phyloP scores from a whole-genome alignment of 345 rosid species.

The Euphorbia lathyris region DNA sequence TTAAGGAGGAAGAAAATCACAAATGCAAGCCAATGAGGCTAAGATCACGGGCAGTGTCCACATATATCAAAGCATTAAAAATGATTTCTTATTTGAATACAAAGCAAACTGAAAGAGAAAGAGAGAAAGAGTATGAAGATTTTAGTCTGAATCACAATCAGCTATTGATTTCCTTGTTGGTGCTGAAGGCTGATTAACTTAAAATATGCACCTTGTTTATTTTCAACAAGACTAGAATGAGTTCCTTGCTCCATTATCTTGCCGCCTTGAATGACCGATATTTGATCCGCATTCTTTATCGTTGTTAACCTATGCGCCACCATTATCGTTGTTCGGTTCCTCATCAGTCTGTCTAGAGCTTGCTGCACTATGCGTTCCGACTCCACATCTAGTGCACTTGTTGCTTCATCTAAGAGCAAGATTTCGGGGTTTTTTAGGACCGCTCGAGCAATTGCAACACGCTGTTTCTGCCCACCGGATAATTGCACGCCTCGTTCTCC shows the following conservation, averaged over 20 bases:
- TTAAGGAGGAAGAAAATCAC: too few species aligned
- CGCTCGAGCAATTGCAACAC: slow-evolving; percentile 91
- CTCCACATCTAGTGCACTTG: slow-evolving; percentile 81
- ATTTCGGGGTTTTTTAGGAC: slow-evolving; percentile 87
- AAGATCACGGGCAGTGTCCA: too few species aligned
- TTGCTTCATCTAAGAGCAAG: slow-evolving; percentile 85
- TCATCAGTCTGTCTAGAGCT: slow-evolving; percentile 88
- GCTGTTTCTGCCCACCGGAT: slow-evolving; percentile 89
- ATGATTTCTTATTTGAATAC: too few species aligned
- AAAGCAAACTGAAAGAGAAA: too few species aligned
- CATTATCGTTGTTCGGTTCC: slow-evolving; percentile 68
- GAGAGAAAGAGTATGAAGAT: too few species aligned
- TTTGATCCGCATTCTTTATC: slow-evolving; percentile 72
- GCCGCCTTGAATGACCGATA: slow-evolving; percentile 75
- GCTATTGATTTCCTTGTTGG: slow-evolving; percentile 36
- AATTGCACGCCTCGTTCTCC: slow-evolving; percentile 92
- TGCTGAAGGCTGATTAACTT: slow-evolving; percentile 85
- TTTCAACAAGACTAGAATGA: slow-evolving; percentile 61
- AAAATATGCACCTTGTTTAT: slow-evolving; percentile 68
- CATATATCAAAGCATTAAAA: too few species aligned
- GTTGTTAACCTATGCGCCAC: slow-evolving; percentile 96
- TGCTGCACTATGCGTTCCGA: slow-evolving; percentile 86
- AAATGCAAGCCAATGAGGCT: too few species aligned
- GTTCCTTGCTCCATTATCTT: slow-evolving; percentile 79
- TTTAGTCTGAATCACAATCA: too few species aligned